phyloP scores from a whole-genome alignment of 208 protist genomes.

The Leishmania mexicana region DNA sequence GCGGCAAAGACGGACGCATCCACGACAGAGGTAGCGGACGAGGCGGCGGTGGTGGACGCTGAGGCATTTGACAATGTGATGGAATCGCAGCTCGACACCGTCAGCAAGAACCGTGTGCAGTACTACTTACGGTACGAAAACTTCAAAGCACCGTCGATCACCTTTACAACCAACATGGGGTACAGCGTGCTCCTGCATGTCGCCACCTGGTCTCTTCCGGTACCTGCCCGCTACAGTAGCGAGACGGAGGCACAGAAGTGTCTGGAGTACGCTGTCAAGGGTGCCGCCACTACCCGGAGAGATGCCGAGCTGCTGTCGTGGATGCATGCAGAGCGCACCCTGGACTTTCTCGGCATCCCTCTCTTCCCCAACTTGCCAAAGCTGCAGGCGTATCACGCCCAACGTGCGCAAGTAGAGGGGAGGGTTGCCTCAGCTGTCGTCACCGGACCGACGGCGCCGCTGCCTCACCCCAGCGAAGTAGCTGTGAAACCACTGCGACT shows the following conservation, averaged over 20 bases:
- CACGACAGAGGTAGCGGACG: background rate
- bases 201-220: slow-evolving; percentile 46
- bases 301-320: slow-evolving; percentile 87
- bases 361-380: slow-evolving; percentile 85
- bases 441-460: background rate
- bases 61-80: slow-evolving; percentile 26
- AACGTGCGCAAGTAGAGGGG: slow-evolving; percentile 43
- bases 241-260: background rate
- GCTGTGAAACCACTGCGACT: slow-evolving; percentile 23
- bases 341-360: slow-evolving; percentile 70
- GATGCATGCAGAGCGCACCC: slow-evolving; percentile 90
- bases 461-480: background rate
- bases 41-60: background rate
- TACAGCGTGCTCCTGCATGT: slow-evolving; percentile 52
- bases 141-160: slow-evolving; percentile 2
- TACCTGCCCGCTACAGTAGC: slow-evolving; percentile 33
- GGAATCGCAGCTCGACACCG: slow-evolving; percentile 64
- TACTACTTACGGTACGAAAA: slow-evolving; percentile 82
- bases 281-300: slow-evolving; percentile 68
- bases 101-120: slow-evolving; percentile 69
- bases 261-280: slow-evolving; percentile 36
- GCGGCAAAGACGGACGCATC: background rate
- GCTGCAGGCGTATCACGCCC: slow-evolving; percentile 75
- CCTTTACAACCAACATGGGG: slow-evolving; percentile 12
- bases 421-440: slow-evolving; percentile 41